A percentile compares a stretch with the other conserved stretches of the same genome.
Evolutionary conservation across 768 basidiomycete species (phyloP).

Genomic region (Tremella mesenterica): DNA sequence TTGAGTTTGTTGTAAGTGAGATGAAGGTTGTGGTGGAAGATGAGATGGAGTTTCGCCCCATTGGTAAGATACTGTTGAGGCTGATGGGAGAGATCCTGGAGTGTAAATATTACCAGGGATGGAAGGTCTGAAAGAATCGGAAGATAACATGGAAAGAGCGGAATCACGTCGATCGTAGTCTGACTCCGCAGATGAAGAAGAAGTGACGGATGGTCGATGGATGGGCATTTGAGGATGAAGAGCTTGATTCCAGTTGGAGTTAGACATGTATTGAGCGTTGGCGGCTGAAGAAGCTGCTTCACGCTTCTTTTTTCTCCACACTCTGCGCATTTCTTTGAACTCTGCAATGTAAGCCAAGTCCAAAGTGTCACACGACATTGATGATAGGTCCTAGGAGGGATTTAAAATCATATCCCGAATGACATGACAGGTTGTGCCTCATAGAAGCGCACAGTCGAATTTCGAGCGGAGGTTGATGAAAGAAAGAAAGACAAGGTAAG

Average conservation of each 20-base stretch:
- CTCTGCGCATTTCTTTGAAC: constrained; percentile 95
- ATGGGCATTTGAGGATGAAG: constrained; percentile 2
- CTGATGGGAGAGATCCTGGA: constrained; percentile 7
- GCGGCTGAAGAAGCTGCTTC: constrained; percentile 48
- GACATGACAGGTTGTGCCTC: too few relatives aligned
- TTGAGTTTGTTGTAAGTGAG: background rate
- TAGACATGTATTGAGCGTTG: constrained; percentile 11
- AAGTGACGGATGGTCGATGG: constrained; percentile 14
- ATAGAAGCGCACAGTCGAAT: too few relatives aligned
- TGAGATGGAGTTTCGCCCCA: too few relatives aligned
- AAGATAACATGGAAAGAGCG: constrained; percentile 16
- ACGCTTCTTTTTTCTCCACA: constrained; percentile 91
- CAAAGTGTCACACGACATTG: too few relatives aligned
- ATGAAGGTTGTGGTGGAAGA: too few relatives aligned
- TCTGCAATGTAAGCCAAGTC: constrained; percentile 51
- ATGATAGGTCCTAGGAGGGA: constrained; percentile 8
- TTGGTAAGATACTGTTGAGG: too few relatives aligned
- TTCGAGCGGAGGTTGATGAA: too few relatives aligned
- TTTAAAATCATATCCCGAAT: too few relatives aligned
- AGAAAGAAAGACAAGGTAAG: constrained; percentile 16
- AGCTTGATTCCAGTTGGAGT: constrained; percentile 1
- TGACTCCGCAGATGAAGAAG: constrained; percentile 13
- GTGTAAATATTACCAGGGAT: constrained; percentile 1
- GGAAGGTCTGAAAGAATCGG: constrained; percentile 9
- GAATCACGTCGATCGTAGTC: constrained; percentile 30